Conservation (phyloP, 345 rosid species). For the Lepidium africanum region DNA sequence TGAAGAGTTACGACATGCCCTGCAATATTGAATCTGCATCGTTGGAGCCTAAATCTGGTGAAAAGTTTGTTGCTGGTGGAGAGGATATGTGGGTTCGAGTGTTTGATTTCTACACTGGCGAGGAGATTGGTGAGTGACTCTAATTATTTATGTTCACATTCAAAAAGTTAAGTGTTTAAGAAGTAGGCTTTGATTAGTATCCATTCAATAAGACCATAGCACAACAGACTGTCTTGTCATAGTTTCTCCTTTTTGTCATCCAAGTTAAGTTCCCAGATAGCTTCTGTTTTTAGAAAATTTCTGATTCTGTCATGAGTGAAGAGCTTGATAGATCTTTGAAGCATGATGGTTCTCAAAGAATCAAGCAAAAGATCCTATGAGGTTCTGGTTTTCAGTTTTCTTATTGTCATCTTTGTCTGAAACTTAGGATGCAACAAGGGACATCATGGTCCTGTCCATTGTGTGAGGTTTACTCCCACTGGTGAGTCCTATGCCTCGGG, state of each 20-base stretch:
- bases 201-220: not conserved
- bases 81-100: constrained; percentile 86
- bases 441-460: constrained; percentile 97
- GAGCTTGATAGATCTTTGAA: not conserved
- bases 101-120: constrained; percentile 77
- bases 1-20: constrained; percentile 87
- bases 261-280: not conserved
- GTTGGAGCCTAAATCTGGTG: constrained; percentile 70
- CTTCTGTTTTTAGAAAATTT: not conserved
- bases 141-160: not conserved
- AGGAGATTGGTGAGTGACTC: constrained; percentile 44
- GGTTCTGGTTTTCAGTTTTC: not conserved
- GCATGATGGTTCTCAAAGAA: not conserved
- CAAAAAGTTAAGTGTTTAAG: not conserved
- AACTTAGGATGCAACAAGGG: constrained; percentile 90
- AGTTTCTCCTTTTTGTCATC: not conserved
- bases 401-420: constrained; percentile 1
- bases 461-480: constrained; percentile 85
- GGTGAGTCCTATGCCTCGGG: constrained; percentile 96
- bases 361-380: not conserved
- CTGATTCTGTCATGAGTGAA: not conserved
- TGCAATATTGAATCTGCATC: constrained; percentile 73
- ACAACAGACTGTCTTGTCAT: not conserved
- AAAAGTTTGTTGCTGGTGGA: constrained; percentile 82
- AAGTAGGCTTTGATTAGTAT: not conserved